Evolutionary conservation across 805 yeast genomes (phyloP).

Genomic region (Kluyveromyces siamensis): DNA sequence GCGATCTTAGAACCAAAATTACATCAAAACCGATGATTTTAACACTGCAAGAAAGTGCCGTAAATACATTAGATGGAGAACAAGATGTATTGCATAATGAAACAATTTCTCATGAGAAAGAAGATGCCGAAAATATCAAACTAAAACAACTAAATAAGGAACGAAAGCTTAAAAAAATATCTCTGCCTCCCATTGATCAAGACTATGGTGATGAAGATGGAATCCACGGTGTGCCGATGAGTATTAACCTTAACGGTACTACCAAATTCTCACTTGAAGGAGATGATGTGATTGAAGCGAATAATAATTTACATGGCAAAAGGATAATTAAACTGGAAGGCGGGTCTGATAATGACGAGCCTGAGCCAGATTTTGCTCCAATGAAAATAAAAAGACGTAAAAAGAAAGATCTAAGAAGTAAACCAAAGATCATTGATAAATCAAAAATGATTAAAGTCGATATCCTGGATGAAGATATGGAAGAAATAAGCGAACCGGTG

Average conservation of each 20-base stretch:
- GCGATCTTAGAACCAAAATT: slow-evolving; percentile 34
- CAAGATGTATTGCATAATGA: slow-evolving; percentile 23
- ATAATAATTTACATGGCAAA: neutral
- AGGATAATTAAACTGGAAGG: neutral
- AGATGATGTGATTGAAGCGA: neutral
- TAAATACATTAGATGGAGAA: slow-evolving; percentile 21
- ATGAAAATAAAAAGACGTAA: slow-evolving; percentile 34
- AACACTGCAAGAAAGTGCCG: slow-evolving; percentile 42
- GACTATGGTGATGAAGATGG: slow-evolving; percentile 13
- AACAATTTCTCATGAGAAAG: slow-evolving; percentile 17
- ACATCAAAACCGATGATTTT: slow-evolving; percentile 39
- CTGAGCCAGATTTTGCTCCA: slow-evolving; percentile 28
- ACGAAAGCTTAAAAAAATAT: slow-evolving; percentile 22
- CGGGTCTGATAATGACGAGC: slow-evolving; percentile 5
- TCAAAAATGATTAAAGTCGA: slow-evolving; percentile 28
- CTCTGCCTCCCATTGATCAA: neutral
- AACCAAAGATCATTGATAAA: slow-evolving; percentile 25
- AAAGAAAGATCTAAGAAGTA: slow-evolving; percentile 27
- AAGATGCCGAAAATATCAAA: slow-evolving; percentile 25
- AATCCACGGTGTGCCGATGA: neutral
- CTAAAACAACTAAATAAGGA: slow-evolving; percentile 27
- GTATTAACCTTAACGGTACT: slow-evolving; percentile 12
- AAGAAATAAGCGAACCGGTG: slow-evolving; percentile 24
- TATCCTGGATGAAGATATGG: slow-evolving; percentile 23
- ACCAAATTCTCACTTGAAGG: slow-evolving; percentile 8